Conservation (phyloP, 1,284 basidiomycete species). For the Malassezia arunalokei region DNA sequence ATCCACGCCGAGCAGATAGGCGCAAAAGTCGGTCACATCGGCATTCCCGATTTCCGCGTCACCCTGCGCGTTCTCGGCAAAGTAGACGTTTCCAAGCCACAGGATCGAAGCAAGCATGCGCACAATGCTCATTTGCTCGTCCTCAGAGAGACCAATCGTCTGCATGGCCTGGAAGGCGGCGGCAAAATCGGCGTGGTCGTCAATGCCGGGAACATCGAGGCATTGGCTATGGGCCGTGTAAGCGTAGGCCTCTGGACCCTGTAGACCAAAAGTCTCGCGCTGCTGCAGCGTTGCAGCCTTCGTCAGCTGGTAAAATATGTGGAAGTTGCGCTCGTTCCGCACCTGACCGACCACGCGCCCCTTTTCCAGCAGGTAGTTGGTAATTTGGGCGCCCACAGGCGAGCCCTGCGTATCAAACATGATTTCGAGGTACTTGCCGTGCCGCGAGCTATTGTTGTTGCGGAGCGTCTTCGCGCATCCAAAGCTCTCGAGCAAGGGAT, state of each 20-base stretch:
- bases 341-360: slow-evolving; percentile 90
- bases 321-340: slow-evolving; percentile 90
- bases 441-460: slow-evolving; percentile 96
- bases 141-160: slow-evolving; percentile 67
- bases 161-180: slow-evolving; percentile 93
- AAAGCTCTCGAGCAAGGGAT: slow-evolving; percentile 92
- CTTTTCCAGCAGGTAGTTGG: slow-evolving; percentile 96
- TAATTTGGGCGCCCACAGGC: slow-evolving; percentile 93
- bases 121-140: slow-evolving; percentile 86
- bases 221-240: slow-evolving; percentile 88
- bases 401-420: slow-evolving; percentile 91
- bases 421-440: slow-evolving; percentile 98
- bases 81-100: slow-evolving; percentile 73
- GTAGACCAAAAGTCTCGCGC: slow-evolving; percentile 86
- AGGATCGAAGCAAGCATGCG: slow-evolving; percentile 81
- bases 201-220: slow-evolving; percentile 77
- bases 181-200: slow-evolving; percentile 73
- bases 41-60: slow-evolving; percentile 71
- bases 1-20: slow-evolving; percentile 84
- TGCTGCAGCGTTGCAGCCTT: slow-evolving; percentile 82
- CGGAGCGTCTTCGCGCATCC: slow-evolving; percentile 97
- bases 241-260: slow-evolving; percentile 87
- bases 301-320: slow-evolving; percentile 99
- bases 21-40: slow-evolving; percentile 86
- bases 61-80: slow-evolving; percentile 79